Evolutionary conservation across 352 stramenopile genomes (phyloP), one percentile per base, ranked within the genome.

Genomic region (Phytophthora ramorum): DNA sequence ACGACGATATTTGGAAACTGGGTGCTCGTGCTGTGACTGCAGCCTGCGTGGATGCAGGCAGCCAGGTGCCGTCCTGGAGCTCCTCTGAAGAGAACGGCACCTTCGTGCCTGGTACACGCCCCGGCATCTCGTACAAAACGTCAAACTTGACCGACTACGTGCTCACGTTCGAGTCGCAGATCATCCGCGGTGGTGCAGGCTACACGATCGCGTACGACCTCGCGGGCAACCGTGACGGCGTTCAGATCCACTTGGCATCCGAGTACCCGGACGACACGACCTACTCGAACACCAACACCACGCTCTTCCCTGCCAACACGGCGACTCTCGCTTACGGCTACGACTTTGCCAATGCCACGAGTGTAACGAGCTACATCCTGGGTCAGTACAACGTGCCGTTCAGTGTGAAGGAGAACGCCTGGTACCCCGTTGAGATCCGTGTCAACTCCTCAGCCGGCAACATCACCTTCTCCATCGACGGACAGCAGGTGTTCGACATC

Each of bases 351-450:
- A 76, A 76, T 22, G 48, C 66, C 41, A 76, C 69, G 20, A 76
- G 58, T 35, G 57, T 71, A 43, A 66, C 53, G 2, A 73, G 63
- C 26, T 76, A 76, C 63, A 67, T 76, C 10, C 24, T 73, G 22
- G 69, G 69, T 8, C 58, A 76, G 38, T 76, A 73, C 49, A 20
- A 65, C 16, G 69, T 89, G 64, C 85, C 82, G 32, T 83, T 91
- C 50, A 82, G 69, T 17, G 90, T 93, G 50, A 91, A 91, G 78
- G 89, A 93, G 54, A 74, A 75, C 43, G 86, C 73, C 24, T 81
- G 85, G 47, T 80, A 81, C 66, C 71, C 78, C 17, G 70, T 91
- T 47, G 87, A 92, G 75, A 79, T 94, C 49, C 80, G 70, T 0
- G 85, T 92, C 2, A 80, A 94, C 63, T 72, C 81, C 2, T 59